Conservation (phyloP, 2,329 filamentous ascomycete species). For the Penicillium olsonii region DNA sequence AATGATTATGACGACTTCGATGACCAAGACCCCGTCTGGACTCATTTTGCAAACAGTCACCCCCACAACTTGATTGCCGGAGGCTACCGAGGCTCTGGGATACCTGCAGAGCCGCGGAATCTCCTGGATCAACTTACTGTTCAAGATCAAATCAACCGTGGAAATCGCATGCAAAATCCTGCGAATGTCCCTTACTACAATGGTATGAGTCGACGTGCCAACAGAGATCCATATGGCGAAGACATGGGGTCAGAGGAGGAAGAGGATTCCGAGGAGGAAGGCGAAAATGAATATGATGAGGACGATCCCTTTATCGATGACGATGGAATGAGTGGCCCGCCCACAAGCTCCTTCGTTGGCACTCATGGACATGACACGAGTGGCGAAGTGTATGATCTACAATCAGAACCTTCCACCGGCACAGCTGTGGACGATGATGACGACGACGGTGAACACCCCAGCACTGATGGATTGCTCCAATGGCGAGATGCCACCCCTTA, state of each 20-base stretch:
- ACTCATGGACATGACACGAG: background rate
- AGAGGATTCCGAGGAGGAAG: slow-evolving; percentile 29
- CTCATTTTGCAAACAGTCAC: too few relatives aligned
- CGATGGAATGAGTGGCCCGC: slow-evolving; percentile 25
- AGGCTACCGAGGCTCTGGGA: too few relatives aligned
- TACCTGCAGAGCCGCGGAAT: too few relatives aligned
- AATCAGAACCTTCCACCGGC: slow-evolving; percentile 37
- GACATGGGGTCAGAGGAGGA: slow-evolving; percentile 14
- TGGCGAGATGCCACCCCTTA: slow-evolving; percentile 5
- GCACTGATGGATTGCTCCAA: slow-evolving; percentile 10
- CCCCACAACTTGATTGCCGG: too few relatives aligned
- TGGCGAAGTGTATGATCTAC: slow-evolving; percentile 21
- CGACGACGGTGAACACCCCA: slow-evolving; percentile 5
- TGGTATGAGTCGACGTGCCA: slow-evolving; percentile 4
- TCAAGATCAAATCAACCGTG: background rate
- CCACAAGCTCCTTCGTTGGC: slow-evolving; percentile 5
- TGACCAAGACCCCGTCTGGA: too few relatives aligned
- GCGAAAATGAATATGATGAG: slow-evolving; percentile 32
- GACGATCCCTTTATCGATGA: slow-evolving; percentile 41
- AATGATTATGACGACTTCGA: too few relatives aligned
- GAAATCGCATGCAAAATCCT: background rate
- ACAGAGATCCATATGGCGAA: slow-evolving; percentile 21
- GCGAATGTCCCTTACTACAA: background rate
- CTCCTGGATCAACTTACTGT: too few relatives aligned
- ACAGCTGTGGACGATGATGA: slow-evolving; percentile 33